These are phyloP conservation scores for Iberis pinnata DNA, from an alignment of 345 rosid species.

Conservation along the genomic window DNA sequence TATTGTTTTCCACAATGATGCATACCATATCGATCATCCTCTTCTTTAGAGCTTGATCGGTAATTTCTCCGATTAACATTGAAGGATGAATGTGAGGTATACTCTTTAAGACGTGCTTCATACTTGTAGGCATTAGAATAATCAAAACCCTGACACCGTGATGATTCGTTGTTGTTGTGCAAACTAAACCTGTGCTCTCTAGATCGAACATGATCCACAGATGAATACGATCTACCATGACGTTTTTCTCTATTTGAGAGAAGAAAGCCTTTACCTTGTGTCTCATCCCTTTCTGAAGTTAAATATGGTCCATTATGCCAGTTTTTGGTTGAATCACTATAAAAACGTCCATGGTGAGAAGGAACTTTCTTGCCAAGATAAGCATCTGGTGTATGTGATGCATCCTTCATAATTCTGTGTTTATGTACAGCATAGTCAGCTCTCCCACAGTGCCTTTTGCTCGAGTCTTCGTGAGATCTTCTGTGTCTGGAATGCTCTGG, in stretches of 20 bases:
- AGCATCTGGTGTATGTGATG: slow-evolving; percentile 21
- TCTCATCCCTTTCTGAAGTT: slow-evolving; percentile 17
- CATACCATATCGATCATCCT: slow-evolving; percentile 25
- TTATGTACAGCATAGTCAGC: slow-evolving; percentile 18
- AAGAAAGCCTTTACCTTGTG: slow-evolving; percentile 15
- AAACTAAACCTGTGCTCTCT: slow-evolving; percentile 29
- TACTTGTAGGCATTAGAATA: slow-evolving; percentile 23
- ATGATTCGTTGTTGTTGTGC: slow-evolving; percentile 23
- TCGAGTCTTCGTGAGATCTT: slow-evolving; percentile 19
- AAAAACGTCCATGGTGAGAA: slow-evolving; percentile 17
- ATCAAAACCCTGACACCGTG: slow-evolving; percentile 18
- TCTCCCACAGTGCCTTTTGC: slow-evolving; percentile 27
- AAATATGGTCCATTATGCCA: slow-evolving; percentile 4
- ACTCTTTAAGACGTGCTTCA: slow-evolving; percentile 26
- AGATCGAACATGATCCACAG: slow-evolving; percentile 27
- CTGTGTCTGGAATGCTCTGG: slow-evolving; percentile 17
- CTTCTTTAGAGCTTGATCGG: slow-evolving; percentile 27
- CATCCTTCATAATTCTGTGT: slow-evolving; percentile 22
- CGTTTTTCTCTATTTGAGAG: slow-evolving; percentile 21
- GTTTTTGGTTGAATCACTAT: slow-evolving; percentile 19
- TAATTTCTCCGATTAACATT: slow-evolving; percentile 18
- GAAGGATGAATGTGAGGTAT: slow-evolving; percentile 21
- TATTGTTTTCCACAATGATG: slow-evolving; percentile 26
- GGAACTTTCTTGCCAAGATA: slow-evolving; percentile 12
- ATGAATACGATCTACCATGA: slow-evolving; percentile 25